Evolutionary conservation across 2,329 filamentous ascomycete species (phyloP), one percentile per base, ranked within the genome.

Genomic region (Arthrobotrys sphaeroides): DNA sequence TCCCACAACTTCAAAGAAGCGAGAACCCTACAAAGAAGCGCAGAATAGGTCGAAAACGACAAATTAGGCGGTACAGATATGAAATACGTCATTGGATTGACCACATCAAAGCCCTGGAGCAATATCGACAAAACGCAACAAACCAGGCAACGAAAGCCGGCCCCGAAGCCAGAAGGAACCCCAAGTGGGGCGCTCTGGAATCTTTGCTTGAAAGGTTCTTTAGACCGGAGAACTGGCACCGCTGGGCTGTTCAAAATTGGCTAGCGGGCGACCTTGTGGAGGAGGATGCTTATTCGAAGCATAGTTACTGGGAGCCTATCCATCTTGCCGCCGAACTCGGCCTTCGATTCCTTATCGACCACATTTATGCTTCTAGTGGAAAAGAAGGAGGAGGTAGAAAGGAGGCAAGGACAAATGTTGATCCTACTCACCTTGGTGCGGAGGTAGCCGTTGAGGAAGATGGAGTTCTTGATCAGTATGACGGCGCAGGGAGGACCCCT

Each of bases 51-150:
- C 43, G 43, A 49, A 12, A 49, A 16, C 16, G 24, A 28, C 3
- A 18, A 24, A 24, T 28, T 7, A 55, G n/a, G 49, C 36, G 22
- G 42, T 10, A 16, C n/a, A 28, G 62, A 6, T 67, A 67, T 33
- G 62, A 67, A 45, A 57, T 67, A 9, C 20, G 22, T 18, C 47
- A 67, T 28, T 67, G 62, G 62, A 4, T 10, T 13, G 47, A 57
- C n/a, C 62, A 67, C 26, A 22, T 67, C 28, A 57, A 57, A 36
- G 49, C 47, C 1, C 24, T 67, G 22, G 20, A 67, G 22, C 10
- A 20, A 26, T 67, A 67, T 33, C 20, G 26, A 13, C 18, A 38
- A 38, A n/a, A n/a, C n/a, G 5, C n/a, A n/a, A 5, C 36, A 6
- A 22, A 57, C 5, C 6, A 38, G 7, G 36, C n/a, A 45, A 33